A percentile compares a stretch with the other conserved stretches of the same genome.
phyloP scores from a whole-genome alignment of 495 filamentous ascomycete genomes.

The Rhypophila decipiens region DNA sequence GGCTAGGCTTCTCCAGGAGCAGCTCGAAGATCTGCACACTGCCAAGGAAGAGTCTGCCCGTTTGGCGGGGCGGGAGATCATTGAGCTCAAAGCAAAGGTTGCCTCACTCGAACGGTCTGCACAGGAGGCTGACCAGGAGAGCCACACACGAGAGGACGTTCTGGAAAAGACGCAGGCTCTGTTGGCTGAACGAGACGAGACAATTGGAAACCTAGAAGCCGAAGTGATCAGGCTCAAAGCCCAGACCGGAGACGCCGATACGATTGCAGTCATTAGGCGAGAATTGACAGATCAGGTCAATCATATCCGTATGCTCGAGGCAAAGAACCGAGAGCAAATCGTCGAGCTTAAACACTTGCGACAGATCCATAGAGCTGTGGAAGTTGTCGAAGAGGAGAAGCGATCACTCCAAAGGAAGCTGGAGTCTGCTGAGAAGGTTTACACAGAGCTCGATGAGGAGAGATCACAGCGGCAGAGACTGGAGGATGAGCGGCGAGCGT shows the following conservation, averaged over 20 bases:
- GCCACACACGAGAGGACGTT: constrained; percentile 53
- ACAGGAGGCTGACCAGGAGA: constrained; percentile 65
- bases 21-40: constrained; percentile 66
- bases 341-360: constrained; percentile 74
- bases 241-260: constrained; percentile 78
- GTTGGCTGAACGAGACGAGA: constrained; percentile 59
- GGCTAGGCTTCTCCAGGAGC: constrained; percentile 64
- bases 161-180: constrained; percentile 61
- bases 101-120: constrained; percentile 59
- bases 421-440: constrained; percentile 64
- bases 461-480: constrained; percentile 77
- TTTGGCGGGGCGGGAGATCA: constrained; percentile 59
- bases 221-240: constrained; percentile 78
- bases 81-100: constrained; percentile 66
- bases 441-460: constrained; percentile 68
- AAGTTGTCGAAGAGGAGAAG: constrained; percentile 96
- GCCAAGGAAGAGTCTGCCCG: constrained; percentile 66
- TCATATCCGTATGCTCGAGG: constrained; percentile 80
- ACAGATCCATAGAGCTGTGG: constrained; percentile 72
- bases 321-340: constrained; percentile 70
- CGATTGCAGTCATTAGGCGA: constrained; percentile 70
- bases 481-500: constrained; percentile 80
- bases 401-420: constrained; percentile 70
- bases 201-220: constrained; percentile 67
- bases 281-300: constrained; percentile 82